Evolutionary conservation across 177 flowering plant species (phyloP).

Genomic region (Telopea speciosissima): DNA sequence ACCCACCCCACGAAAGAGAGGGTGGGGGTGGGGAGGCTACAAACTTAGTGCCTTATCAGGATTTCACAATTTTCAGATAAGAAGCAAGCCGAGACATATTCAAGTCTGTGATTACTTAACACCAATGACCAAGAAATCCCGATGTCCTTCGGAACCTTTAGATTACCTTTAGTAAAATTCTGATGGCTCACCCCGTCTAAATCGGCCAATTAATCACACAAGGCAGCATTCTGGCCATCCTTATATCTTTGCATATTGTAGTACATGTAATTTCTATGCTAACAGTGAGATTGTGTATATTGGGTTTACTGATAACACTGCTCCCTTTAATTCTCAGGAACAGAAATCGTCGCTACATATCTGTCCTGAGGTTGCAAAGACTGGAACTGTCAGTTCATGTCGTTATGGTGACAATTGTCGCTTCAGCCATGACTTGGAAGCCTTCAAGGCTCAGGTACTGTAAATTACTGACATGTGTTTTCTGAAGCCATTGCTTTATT

Average conservation of each 20-base stretch:
- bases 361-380: constrained; percentile 80
- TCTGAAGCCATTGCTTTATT: too few relatives aligned
- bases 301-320: not conserved
- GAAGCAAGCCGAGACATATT: too few relatives aligned
- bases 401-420: constrained; percentile 63
- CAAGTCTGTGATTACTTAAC: too few relatives aligned
- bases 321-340: constrained; percentile 35
- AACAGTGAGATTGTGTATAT: not conserved
- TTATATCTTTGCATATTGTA: not conserved
- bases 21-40: too few relatives aligned
- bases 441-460: constrained; percentile 63
- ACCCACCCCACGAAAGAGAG: too few relatives aligned
- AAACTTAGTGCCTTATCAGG: too few relatives aligned
- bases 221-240: not conserved
- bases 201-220: too few relatives aligned
- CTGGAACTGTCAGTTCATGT: constrained; percentile 58
- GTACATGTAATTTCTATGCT: not conserved
- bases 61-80: too few relatives aligned
- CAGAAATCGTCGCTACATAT: constrained; percentile 52
- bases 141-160: too few relatives aligned
- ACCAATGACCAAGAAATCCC: too few relatives aligned
- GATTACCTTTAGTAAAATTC: too few relatives aligned
- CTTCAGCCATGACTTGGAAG: constrained; percentile 87
- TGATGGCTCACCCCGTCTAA: too few relatives aligned
- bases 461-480: not conserved